Base-by-base conservation (phyloP, 2,329 filamentous ascomycete genomes). In the Pestalotiopsis fici region DNA sequence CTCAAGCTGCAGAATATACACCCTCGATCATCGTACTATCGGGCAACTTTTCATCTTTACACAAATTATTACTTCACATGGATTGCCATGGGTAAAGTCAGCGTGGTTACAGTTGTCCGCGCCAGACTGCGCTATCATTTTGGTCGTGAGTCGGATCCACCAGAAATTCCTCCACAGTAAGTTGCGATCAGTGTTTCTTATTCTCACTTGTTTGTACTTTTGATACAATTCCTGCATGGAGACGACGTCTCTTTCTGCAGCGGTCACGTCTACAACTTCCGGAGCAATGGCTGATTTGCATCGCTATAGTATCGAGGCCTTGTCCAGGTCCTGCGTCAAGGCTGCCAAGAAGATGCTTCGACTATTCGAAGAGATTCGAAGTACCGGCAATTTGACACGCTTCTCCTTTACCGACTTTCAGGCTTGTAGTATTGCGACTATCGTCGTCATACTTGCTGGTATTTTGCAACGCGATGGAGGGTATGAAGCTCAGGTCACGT, bases 321-420 rank as follows among this genome's bases (percentile, higher is more conserved):
- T 77, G 9, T 73, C 76, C 1, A 69, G 69, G 15, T 67, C 71
- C 7, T 80, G 78, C 35, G 70, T 71, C 62, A 77, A 75, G 37
- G 77, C 78, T 2, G 77, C 74, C 4, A 74, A 71, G 23, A 78
- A 79, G 60, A 69, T 77, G 18, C 72, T 80, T 0, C 69, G 69
- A 13, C 68, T 79, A 0, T 79, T 80, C 31, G 76, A 79, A 56
- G 73, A 65, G 2, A 60, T 80, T 18, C 70, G 66, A 2, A 65
- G 61, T 2, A 77, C 71, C 2, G 71, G 72, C 3, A 78, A 78
- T 9, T 75, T 77, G n/a, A 75, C 76, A 2, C 73, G 75, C 0
- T 80, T 80, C 60, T 80, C 78, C 0, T 80, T 80, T 59, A 79
- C 78, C 4, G 78, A 80, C 68, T 80, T 80, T 25, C 78, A 80